A percentile compares a stretch with the other conserved stretches of the same genome.
These are phyloP conservation scores for Darksidea phi DNA, from an alignment of 495 filamentous ascomycete genomes.

Conservation along the genomic window DNA sequence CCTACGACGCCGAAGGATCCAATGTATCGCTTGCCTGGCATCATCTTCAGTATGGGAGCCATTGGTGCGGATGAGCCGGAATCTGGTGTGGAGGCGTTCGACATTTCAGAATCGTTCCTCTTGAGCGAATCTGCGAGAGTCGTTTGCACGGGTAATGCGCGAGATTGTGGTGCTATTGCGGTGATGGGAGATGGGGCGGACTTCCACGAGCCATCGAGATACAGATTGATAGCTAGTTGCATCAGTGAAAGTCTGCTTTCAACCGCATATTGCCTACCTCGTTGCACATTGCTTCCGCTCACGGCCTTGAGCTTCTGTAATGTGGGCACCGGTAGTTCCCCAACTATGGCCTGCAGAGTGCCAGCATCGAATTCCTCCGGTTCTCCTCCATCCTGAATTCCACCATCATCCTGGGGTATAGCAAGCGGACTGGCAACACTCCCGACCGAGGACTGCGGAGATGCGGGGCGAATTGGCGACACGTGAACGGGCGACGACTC, in stretches of 20 bases:
- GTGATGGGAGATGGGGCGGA: conserved; percentile 35
- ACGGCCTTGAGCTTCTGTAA: conserved; percentile 41
- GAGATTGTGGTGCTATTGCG: not conserved
- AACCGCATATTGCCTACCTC: conserved; percentile 34
- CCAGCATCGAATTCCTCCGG: conserved; percentile 61
- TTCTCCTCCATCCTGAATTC: not conserved
- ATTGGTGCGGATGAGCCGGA: conserved; percentile 13
- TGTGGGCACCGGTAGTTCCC: conserved; percentile 52
- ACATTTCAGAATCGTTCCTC: conserved; percentile 11
- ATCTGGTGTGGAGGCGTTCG: conserved; percentile 14
- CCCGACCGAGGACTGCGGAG: conserved; percentile 13
- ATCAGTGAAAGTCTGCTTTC: conserved; percentile 4
- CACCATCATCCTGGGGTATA: conserved; percentile 7
- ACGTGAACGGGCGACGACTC: conserved; percentile 38
- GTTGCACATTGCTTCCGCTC: conserved; percentile 48
- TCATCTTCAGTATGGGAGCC: conserved; percentile 30
- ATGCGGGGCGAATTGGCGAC: conserved; percentile 28
- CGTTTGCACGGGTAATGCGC: conserved; percentile 9
- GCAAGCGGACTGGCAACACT: conserved; percentile 3
- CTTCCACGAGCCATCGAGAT: conserved; percentile 92
- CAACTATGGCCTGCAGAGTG: conserved; percentile 69
- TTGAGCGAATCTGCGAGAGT: conserved; percentile 9
- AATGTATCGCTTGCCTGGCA: conserved; percentile 71
- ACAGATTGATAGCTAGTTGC: conserved; percentile 60
- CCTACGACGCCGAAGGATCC: conserved; percentile 88